Percentiles rank a stretch among this genome's conserved stretches.
Conservation (phyloP, 192 early-diverging fungal species). For the Jimgerdemannia lactiflua region DNA sequence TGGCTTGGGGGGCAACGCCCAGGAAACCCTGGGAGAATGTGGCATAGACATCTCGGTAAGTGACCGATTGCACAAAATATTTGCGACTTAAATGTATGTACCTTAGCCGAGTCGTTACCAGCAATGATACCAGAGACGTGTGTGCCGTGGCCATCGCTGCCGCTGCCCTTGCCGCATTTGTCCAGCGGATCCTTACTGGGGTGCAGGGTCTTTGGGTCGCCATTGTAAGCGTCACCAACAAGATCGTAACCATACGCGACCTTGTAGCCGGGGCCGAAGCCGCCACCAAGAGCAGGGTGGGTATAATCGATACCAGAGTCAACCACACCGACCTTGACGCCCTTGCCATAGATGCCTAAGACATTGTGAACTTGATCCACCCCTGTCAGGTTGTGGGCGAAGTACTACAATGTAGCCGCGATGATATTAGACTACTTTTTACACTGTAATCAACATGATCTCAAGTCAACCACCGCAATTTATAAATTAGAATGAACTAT, state of each 20-base stretch:
- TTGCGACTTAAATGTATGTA: not conserved
- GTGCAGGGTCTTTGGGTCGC: not conserved
- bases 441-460: no score
- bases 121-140: conserved; percentile 65
- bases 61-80: not conserved
- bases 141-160: conserved; percentile 59
- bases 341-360: conserved; percentile 55
- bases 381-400: conserved; percentile 47
- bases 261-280: conserved; percentile 56
- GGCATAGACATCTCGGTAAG: not conserved
- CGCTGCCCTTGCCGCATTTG: conserved; percentile 31
- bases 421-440: no score
- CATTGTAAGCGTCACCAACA: conserved; percentile 52
- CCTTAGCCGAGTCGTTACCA: conserved; percentile 4
- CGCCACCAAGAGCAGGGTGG: conserved; percentile 64
- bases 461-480: no score
- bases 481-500: no score
- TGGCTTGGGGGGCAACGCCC: conserved; percentile 68
- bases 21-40: conserved; percentile 33
- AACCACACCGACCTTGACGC: conserved; percentile 63
- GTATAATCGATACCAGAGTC: conserved; percentile 69
- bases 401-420: conserved; percentile 1
- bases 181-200: conserved; percentile 41
- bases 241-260: conserved; percentile 63
- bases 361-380: conserved; percentile 42